Evolutionary conservation across 257 asterid species (phyloP).

Genomic region (Nicotiana knightiana): DNA sequence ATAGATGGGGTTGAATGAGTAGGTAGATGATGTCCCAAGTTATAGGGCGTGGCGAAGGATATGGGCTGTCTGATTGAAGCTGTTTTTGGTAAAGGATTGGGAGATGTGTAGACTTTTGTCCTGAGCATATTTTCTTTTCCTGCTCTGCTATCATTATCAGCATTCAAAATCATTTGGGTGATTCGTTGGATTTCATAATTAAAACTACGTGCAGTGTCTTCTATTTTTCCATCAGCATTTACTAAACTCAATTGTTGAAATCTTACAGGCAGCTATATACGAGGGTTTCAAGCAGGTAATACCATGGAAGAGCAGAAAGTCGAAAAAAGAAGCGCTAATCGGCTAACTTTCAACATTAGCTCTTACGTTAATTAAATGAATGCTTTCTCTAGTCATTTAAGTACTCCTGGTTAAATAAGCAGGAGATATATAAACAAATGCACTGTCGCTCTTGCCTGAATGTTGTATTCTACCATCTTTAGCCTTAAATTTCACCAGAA

Average conservation of each 20-base stretch:
- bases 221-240: not conserved
- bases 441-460: not conserved
- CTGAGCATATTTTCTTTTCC: not conserved
- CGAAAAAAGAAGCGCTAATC: conserved; percentile 22
- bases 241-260: conserved; percentile 1
- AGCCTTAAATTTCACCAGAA: not conserved
- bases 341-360: not conserved
- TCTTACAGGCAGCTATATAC: conserved; percentile 40
- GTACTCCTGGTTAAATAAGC: not conserved
- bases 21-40: not conserved
- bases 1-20: not conserved
- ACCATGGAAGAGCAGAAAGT: conserved; percentile 54
- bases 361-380: not conserved
- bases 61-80: not conserved
- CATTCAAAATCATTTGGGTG: not conserved
- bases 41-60: not conserved
- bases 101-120: not conserved
- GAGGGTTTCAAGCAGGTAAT: conserved; percentile 60
- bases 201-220: not conserved
- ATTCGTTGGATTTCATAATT: not conserved
- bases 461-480: not conserved
- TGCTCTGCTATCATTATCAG: not conserved
- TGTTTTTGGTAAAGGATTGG: not conserved
- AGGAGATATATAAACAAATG: not conserved
- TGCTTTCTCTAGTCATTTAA: not conserved